Evolutionary conservation across 345 rosid genomes (phyloP).

Genomic region (Melaleuca alternifolia): DNA sequence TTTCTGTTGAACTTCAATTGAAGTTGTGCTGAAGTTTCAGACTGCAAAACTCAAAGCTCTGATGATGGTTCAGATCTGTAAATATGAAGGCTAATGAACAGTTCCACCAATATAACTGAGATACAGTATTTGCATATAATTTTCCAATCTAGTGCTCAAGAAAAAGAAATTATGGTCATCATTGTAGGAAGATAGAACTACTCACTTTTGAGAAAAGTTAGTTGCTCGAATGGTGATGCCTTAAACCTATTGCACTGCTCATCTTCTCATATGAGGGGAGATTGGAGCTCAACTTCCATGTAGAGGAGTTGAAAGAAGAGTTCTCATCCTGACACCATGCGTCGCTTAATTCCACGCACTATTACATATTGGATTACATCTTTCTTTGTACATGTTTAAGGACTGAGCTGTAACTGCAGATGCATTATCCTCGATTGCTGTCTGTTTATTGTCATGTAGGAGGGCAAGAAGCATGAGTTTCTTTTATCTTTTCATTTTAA

Average conservation of each 20-base stretch:
- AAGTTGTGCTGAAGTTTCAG: background rate
- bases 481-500: background rate
- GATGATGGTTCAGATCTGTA: background rate
- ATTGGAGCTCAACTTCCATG: background rate
- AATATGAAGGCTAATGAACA: background rate
- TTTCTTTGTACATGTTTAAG: background rate
- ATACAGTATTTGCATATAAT: background rate
- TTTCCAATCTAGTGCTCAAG: background rate
- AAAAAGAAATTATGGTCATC: background rate
- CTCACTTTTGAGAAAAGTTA: background rate
- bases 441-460: background rate
- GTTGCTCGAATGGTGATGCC: background rate
- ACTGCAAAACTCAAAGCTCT: background rate
- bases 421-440: background rate
- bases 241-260: background rate
- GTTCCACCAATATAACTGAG: background rate
- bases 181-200: background rate
- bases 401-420: background rate
- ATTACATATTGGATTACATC: background rate
- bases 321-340: background rate
- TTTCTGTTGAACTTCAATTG: background rate
- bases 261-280: background rate
- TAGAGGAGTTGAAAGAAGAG: background rate
- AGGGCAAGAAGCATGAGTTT: background rate
- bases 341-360: background rate